These are phyloP conservation scores for Diaporthe caulivora DNA, from an alignment of 2,329 filamentous ascomycete species.

Conservation along the genomic window DNA sequence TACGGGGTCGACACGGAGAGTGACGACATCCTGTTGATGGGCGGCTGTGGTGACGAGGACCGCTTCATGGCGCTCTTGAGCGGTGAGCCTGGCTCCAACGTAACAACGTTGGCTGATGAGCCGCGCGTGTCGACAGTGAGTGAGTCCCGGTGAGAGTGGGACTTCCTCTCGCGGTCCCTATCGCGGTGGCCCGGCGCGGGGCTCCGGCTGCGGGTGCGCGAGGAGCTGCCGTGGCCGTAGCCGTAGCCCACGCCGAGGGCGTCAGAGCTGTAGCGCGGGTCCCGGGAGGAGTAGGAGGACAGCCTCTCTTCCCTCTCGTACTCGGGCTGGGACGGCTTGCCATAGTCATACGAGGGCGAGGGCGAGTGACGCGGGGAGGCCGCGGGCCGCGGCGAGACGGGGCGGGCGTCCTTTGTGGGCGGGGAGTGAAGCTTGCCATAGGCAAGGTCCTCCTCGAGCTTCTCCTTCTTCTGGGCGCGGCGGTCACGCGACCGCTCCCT, in stretches of 20 bases:
- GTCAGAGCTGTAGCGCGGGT: constrained; percentile 38
- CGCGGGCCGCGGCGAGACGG: constrained; percentile 44
- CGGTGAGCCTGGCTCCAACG: constrained; percentile 54
- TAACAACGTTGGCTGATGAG: constrained; percentile 55
- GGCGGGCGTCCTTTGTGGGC: constrained; percentile 39
- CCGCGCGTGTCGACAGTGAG: constrained; percentile 53
- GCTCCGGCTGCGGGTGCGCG: constrained; percentile 42
- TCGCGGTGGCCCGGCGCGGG: constrained; percentile 42
- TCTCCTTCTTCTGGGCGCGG: constrained; percentile 44
- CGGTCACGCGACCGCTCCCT: constrained; percentile 46
- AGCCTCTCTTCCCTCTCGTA: constrained; percentile 50
- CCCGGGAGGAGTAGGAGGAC: constrained; percentile 49
- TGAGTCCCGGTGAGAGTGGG: constrained; percentile 44
- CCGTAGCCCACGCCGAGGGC: constrained; percentile 34
- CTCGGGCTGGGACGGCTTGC: constrained; percentile 53
- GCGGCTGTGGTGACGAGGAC: constrained; percentile 62
- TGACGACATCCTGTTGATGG: constrained; percentile 63
- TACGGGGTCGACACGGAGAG: constrained; percentile 63
- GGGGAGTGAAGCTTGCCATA: constrained; percentile 55
- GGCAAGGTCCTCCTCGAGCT: constrained; percentile 59
- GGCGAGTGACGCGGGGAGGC: constrained; percentile 44
- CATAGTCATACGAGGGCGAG: constrained; percentile 45
- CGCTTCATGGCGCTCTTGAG: constrained; percentile 52
- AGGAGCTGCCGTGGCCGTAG: constrained; percentile 37
- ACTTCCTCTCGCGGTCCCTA: constrained; percentile 35